Evolutionary conservation across 1,284 basidiomycete species (phyloP).

Genomic region (Trichosporon ovoides): DNA sequence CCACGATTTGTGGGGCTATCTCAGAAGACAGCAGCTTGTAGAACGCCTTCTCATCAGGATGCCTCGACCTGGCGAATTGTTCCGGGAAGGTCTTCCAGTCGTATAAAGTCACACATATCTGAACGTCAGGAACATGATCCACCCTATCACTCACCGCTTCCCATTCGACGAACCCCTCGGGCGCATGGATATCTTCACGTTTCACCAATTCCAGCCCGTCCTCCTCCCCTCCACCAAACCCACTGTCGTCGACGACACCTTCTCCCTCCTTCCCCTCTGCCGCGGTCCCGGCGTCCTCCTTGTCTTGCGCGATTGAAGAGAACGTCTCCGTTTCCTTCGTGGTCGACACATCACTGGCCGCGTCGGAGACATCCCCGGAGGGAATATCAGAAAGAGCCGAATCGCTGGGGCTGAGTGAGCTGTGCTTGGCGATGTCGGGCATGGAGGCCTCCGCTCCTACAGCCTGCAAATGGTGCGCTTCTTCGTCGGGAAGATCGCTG

Average conservation of each 20-base stretch:
- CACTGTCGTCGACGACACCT: no score
- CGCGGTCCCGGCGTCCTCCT: neutral
- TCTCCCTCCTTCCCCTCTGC: no score
- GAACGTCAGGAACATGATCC: neutral
- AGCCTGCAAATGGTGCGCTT: slow-evolving; percentile 25
- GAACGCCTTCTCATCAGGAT: slow-evolving; percentile 53
- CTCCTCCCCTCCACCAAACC: no score
- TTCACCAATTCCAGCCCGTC: slow-evolving; percentile 13
- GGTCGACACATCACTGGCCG: neutral
- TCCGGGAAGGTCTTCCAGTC: slow-evolving; percentile 52
- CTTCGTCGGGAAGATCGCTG: slow-evolving; percentile 46
- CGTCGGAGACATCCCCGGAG: neutral
- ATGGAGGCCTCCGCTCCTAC: neutral
- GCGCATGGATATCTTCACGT: slow-evolving; percentile 38
- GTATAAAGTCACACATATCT: slow-evolving; percentile 52
- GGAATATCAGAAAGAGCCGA: neutral
- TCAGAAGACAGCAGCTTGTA: slow-evolving; percentile 48
- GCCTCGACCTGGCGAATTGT: slow-evolving; percentile 50
- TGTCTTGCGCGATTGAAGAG: neutral
- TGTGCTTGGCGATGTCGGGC: neutral
- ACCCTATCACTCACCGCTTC: slow-evolving; percentile 47
- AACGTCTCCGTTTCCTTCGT: no score
- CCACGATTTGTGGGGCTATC: slow-evolving; percentile 50
- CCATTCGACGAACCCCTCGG: slow-evolving; percentile 50
- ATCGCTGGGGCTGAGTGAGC: neutral